Evolutionary conservation across 2,329 filamentous ascomycete genomes (phyloP).

Genomic region (Coleophoma cylindrospora): DNA sequence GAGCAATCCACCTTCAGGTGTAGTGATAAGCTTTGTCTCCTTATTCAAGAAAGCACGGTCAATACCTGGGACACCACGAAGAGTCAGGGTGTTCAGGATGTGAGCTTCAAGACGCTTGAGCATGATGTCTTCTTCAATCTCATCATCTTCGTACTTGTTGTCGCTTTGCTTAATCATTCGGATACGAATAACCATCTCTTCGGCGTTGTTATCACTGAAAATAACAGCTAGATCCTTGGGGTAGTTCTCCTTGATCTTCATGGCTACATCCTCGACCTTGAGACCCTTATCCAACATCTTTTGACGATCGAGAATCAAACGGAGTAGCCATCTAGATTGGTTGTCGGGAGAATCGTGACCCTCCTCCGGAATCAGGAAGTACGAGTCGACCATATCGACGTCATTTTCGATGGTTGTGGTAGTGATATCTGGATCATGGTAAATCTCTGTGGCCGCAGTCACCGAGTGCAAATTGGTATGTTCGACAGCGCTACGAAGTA

Average conservation of each 20-base stretch:
- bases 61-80: constrained; percentile 85
- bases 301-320: constrained; percentile 87
- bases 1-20: constrained; percentile 66
- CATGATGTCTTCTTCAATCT: constrained; percentile 83
- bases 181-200: constrained; percentile 90
- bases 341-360: constrained; percentile 53
- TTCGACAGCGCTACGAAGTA: constrained; percentile 82
- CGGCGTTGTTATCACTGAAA: constrained; percentile 97
- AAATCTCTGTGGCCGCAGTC: constrained; percentile 88
- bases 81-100: constrained; percentile 82
- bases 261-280: constrained; percentile 84
- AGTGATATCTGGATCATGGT: constrained; percentile 90
- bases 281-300: constrained; percentile 94
- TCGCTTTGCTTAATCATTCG: constrained; percentile 69
- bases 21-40: constrained; percentile 63
- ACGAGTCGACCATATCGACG: constrained; percentile 91
- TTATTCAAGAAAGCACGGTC: constrained; percentile 91
- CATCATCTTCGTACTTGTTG: constrained; percentile 68
- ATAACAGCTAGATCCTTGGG: constrained; percentile 82
- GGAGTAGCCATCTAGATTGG: constrained; percentile 93
- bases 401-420: constrained; percentile 83
- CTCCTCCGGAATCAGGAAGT: constrained; percentile 90
- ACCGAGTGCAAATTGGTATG: constrained; percentile 92
- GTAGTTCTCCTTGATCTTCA: constrained; percentile 85
- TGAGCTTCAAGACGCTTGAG: constrained; percentile 89